Conservation (phyloP, 805 yeast species). For the Starmerella bombi region DNA sequence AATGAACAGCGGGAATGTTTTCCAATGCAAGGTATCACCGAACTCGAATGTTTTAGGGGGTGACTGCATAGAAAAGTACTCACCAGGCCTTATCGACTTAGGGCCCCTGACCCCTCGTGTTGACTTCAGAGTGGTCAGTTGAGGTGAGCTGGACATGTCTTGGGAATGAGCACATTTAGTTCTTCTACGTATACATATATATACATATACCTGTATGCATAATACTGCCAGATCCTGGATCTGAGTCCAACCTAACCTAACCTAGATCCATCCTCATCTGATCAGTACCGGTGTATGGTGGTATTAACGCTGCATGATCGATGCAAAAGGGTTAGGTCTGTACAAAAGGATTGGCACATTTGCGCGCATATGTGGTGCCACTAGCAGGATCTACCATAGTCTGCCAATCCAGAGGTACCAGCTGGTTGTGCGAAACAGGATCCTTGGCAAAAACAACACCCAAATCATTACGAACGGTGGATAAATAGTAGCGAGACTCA, state of each 20-base stretch:
- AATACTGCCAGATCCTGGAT: too few relatives aligned
- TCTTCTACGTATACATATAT: too few relatives aligned
- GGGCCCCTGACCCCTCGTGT: not conserved
- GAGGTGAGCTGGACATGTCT: not conserved
- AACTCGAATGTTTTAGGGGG: not conserved
- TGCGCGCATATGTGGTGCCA: constrained; percentile 65
- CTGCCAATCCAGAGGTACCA: constrained; percentile 93
- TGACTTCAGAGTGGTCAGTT: constrained; percentile 1
- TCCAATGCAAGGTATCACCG: not conserved
- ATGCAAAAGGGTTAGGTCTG: not conserved
- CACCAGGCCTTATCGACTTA: not conserved
- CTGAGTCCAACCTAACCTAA: too few relatives aligned
- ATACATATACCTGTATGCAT: too few relatives aligned
- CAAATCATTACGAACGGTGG: constrained; percentile 79
- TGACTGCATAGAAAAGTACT: constrained; percentile 1
- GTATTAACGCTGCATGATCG: too few relatives aligned
- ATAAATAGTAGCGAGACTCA: constrained; percentile 76
- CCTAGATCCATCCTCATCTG: too few relatives aligned
- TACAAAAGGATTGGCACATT: constrained; percentile 75
- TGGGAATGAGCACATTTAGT: too few relatives aligned
- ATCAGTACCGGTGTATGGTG: too few relatives aligned
- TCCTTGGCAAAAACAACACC: constrained; percentile 84
- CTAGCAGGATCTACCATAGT: constrained; percentile 71
- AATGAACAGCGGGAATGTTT: not conserved
- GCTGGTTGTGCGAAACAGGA: constrained; percentile 53